Base-by-base conservation (phyloP, 768 basidiomycete genomes). In the Phaeotremella skinneri region DNA sequence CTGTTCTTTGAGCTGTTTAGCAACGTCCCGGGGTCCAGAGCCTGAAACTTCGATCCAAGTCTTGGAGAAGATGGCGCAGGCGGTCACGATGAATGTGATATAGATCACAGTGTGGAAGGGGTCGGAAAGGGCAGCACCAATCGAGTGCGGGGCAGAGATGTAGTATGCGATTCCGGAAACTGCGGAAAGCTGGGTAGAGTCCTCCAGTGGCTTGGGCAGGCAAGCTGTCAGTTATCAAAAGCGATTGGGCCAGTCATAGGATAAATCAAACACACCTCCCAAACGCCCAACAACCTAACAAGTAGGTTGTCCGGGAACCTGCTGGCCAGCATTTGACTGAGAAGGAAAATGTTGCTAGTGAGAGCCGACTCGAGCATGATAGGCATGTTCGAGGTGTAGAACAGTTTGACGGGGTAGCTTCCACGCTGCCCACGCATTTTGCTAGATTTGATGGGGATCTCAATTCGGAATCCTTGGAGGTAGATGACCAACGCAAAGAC, bases 21-120 rank as follows among this genome's bases (percentile, higher is more conserved):
- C 96, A 56, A 99, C 86, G 69, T 99, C 94, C 47, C 96, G 80
- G 11, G 94, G 96, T 20, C 96, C 91, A 55, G 87, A 89, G 16
- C 96, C 94, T 1, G 92, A 97, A 31, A 98, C 91, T 70, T 98
- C 94, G 64, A 99, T 98, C 94, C 96, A 99, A 0, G 94, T 97
- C 83, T 98, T 98, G 74, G 90, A 93, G 82, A 98, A 99, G 66
- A 97, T 82, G 14, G 96, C 94, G 74, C 93, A 98, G 16, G 92
- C 91, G 31, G 87, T 84, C 59, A 93, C 83, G 81, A 94, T 94
- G 81, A 97, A 98, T 4, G 84, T 78, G 76, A 99, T 85, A 79
- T 97, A 96, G 69, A 96, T 80, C 21, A 83, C 82, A 0, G 91
- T 92, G 80, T 98, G 96, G 70, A 98, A 85, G 0, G 96, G 96